These are phyloP conservation scores for Phytophthora melonis DNA, from an alignment of 352 stramenopile species.

Conservation along the genomic window DNA sequence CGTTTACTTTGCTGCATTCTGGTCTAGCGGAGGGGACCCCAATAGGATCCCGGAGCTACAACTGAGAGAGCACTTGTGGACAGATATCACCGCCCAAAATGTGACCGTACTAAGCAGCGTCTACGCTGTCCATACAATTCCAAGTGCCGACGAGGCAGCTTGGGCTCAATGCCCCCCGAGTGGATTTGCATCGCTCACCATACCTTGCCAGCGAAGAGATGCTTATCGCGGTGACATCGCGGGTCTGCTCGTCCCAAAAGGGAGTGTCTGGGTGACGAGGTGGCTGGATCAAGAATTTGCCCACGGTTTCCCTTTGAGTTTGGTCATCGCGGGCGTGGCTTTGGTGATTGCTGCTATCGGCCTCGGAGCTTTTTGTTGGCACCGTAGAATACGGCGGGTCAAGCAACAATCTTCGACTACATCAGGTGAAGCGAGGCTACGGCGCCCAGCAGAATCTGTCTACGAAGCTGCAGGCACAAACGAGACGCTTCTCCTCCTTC, in stretches of 20 bases:
- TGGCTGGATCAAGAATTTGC: conserved; percentile 35
- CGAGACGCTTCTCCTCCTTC: conserved; percentile 25
- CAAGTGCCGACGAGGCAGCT: conserved; percentile 17
- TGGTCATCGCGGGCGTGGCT: no score
- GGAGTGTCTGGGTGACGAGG: conserved; percentile 22
- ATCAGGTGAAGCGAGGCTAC: no score
- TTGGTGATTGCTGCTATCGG: no score
- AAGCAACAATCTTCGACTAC: no score
- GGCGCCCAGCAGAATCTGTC: background rate
- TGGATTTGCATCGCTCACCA: conserved; percentile 27
- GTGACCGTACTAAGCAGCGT: background rate
- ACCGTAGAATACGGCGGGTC: no score
- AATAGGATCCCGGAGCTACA: conserved; percentile 26
- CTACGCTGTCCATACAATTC: conserved; percentile 34
- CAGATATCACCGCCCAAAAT: conserved; percentile 22
- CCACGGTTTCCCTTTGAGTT: background rate
- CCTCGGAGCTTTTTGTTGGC: no score
- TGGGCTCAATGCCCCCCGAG: conserved; percentile 27
- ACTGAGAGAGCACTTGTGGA: conserved; percentile 39
- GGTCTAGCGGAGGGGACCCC: conserved; percentile 33
- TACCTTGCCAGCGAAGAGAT: conserved; percentile 32
- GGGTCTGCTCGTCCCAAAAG: conserved; percentile 7
- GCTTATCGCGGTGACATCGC: conserved; percentile 17
- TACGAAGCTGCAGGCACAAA: conserved; percentile 30
- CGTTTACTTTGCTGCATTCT: conserved; percentile 35